phyloP scores from a whole-genome alignment of 1,139 yeast genomes.

The Barnettozyma hawaiiensis region DNA sequence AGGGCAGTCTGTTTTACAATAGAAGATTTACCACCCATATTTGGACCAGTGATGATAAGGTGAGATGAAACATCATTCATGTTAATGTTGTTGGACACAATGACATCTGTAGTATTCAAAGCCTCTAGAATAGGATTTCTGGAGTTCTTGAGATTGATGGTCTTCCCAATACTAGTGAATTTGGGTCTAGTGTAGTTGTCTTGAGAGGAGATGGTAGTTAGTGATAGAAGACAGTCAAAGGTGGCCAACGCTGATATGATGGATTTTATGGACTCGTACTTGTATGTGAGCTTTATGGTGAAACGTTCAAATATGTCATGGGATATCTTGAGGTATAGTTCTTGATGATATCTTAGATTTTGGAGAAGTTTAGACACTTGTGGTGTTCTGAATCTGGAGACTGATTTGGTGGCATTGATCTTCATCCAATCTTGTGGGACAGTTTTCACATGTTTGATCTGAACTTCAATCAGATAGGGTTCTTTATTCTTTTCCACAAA shows the following conservation, averaged over 20 bases:
- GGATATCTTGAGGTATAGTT: slow-evolving; percentile 48
- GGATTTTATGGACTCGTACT: slow-evolving; percentile 46
- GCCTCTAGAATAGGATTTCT: slow-evolving; percentile 80
- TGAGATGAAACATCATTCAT: slow-evolving; percentile 46
- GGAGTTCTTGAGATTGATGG: slow-evolving; percentile 50
- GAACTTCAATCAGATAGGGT: slow-evolving; percentile 68
- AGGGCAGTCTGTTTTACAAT: slow-evolving; percentile 91
- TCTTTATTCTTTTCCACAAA: slow-evolving; percentile 56
- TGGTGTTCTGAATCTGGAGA: slow-evolving; percentile 72
- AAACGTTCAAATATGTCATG: slow-evolving; percentile 53
- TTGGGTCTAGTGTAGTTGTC: slow-evolving; percentile 51
- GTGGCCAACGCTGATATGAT: slow-evolving; percentile 50
- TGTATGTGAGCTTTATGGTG: slow-evolving; percentile 38
- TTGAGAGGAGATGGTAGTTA: slow-evolving; percentile 55
- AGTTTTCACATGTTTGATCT: slow-evolving; percentile 44
- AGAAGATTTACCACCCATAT: slow-evolving; percentile 97
- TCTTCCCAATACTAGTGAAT: slow-evolving; percentile 34
- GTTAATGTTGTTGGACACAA: slow-evolving; percentile 65
- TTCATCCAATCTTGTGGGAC: slow-evolving; percentile 75
- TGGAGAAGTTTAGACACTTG: slow-evolving; percentile 45
- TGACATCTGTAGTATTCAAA: slow-evolving; percentile 31
- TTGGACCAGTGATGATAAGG: slow-evolving; percentile 58
- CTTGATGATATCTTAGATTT: slow-evolving; percentile 56
- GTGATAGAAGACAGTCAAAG: slow-evolving; percentile 71
- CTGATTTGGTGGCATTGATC: slow-evolving; percentile 63